Percentiles rank a stretch among this genome's conserved stretches.
These are phyloP conservation scores for Pelargonium fulgidum DNA, from an alignment of 441 rosid species.

Conservation along the genomic window DNA sequence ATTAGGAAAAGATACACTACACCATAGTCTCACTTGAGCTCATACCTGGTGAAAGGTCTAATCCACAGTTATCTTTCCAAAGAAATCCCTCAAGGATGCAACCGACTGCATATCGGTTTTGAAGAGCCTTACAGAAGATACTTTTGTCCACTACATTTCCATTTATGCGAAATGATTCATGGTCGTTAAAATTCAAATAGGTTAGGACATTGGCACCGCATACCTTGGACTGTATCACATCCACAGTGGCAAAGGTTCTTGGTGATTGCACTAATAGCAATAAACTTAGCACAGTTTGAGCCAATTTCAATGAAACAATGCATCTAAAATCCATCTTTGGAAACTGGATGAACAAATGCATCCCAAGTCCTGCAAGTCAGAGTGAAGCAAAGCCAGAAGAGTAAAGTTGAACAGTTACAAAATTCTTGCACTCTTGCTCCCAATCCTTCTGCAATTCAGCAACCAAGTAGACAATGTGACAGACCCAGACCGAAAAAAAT, in stretches of 20 bases:
- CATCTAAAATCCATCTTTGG: not conserved
- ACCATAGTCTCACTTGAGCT: conserved; percentile 11
- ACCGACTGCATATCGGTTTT: conserved; percentile 35
- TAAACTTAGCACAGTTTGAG: conserved; percentile 28
- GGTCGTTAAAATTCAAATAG: conserved; percentile 33
- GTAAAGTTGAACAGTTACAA: not conserved
- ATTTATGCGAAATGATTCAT: conserved; percentile 47
- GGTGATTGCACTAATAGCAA: conserved; percentile 38
- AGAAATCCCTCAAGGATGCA: conserved; percentile 38
- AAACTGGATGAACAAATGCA: not conserved
- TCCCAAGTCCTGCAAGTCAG: not conserved
- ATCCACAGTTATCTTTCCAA: conserved; percentile 30
- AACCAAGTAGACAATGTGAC: not conserved
- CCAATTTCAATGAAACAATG: conserved; percentile 28
- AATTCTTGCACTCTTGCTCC: not conserved
- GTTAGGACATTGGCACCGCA: conserved; percentile 50
- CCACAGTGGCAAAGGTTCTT: conserved; percentile 33
- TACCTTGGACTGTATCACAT: conserved; percentile 37
- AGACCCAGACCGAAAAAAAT: not conserved
- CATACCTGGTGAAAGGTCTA: conserved; percentile 44
- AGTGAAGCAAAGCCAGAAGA: too few relatives aligned
- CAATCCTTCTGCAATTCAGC: not conserved
- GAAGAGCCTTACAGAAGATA: conserved; percentile 52
- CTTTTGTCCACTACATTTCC: conserved; percentile 44
- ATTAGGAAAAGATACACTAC: not conserved